Base-by-base conservation (phyloP, 345 rosid species). In the Anacardium occidentale region DNA sequence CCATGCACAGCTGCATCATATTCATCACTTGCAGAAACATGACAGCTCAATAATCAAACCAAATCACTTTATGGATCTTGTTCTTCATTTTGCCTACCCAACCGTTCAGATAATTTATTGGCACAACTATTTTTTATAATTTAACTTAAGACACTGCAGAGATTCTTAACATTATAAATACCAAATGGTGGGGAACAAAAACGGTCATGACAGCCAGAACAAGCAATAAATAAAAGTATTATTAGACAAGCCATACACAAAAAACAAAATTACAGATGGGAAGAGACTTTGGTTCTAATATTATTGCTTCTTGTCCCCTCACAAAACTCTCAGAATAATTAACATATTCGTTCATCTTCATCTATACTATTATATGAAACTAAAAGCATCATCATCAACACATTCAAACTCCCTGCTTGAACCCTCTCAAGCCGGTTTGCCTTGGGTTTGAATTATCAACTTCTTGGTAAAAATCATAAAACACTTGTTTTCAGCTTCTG, bases 331-430 rank as follows among this genome's bases (percentile, higher is more conserved):
- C 54, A 5, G 9, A 61, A 74, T 1, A 52, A 70, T 67, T 45
- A n/a, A 54, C 22, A 26, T 44, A 22, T 48, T 47, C 12, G 22
- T 64, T 64, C 71, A 48, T 34, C 32, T 29, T 47, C 18, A 10
- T 32, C 20, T 26, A n/a, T 17, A 29, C 58, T 29, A 54, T 40
- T 22, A 53, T 44, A 11, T 25, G 62, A 6, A 54, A 29, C 4
- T 29, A 45, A 75, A 53, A 53, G 29, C 68, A 66, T 71, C 69
- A 60, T 71, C 80, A 72, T 5, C 26, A 56, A 54, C 59, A 74
- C 71, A 68, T 79, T 68, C 88, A 84, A 83, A 82, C 85, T 87
- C 84, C 82, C 67, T 76, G 82, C 90, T 82, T 81, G 77, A 73
- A 74, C 77, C 81, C 74, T 74, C 73, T 72, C 79, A 84, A 85